Evolutionary conservation across 768 basidiomycete species (phyloP).

Genomic region (Psilocybe tampanensis): DNA sequence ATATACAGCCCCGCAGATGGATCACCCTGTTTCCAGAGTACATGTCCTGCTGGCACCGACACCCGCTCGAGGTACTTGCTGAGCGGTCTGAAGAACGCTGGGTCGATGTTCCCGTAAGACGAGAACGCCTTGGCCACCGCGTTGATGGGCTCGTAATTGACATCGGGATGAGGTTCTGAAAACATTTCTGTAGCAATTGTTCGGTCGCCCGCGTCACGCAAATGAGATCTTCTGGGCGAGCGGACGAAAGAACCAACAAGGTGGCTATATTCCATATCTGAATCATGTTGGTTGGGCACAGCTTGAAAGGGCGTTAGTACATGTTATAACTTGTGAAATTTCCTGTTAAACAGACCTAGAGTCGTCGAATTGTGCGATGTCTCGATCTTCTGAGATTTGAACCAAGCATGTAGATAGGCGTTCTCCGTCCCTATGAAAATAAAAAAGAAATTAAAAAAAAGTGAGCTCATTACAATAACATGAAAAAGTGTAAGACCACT

Average conservation of each 20-base stretch:
- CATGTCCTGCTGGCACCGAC: constrained; percentile 53
- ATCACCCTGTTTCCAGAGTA: constrained; percentile 82
- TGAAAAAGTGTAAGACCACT: constrained; percentile 28
- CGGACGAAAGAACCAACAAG: constrained; percentile 49
- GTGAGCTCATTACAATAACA: not conserved
- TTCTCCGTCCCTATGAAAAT: constrained; percentile 83
- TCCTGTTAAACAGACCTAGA: constrained; percentile 39
- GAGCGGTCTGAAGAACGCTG: constrained; percentile 62
- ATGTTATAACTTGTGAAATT: not conserved
- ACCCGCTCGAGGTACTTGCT: constrained; percentile 71
- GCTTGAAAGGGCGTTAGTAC: constrained; percentile 31
- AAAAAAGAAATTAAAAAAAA: no score
- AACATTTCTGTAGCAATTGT: constrained; percentile 57
- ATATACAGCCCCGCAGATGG: constrained; percentile 83
- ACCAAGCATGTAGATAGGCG: constrained; percentile 84
- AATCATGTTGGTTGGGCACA: constrained; percentile 60
- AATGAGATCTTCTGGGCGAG: constrained; percentile 68
- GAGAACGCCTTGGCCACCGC: constrained; percentile 82
- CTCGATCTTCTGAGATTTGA: constrained; percentile 64
- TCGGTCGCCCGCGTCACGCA: constrained; percentile 71
- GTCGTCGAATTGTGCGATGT: constrained; percentile 36
- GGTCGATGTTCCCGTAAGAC: constrained; percentile 62
- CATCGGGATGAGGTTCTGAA: constrained; percentile 31
- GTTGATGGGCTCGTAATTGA: constrained; percentile 62
- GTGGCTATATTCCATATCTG: constrained; percentile 46